Evolutionary conservation across 1,139 yeast species (phyloP), one percentile per base, ranked within the genome.

Genomic region (Protomyces inouyei): DNA sequence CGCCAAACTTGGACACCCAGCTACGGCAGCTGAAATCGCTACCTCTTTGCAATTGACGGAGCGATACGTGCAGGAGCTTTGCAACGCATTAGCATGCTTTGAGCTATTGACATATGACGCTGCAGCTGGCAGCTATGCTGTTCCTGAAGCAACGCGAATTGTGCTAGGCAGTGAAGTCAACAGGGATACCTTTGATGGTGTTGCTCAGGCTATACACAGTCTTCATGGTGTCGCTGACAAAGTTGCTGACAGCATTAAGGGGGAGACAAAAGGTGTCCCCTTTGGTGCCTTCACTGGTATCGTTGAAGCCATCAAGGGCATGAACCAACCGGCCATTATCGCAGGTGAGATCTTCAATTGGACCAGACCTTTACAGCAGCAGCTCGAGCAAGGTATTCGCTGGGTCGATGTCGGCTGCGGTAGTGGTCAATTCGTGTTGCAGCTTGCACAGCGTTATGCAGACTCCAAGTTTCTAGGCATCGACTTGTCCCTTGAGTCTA

Each of bases 401-500:
- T 25, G 53, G 37, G 37, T 51, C 37, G 53, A 51, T 23, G 23
- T 51, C 23, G 53, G 53, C 53, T 51, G 53, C 23, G 53, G 53
- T 14, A 21, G 35, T 9, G 53, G 53, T 14, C 37, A 25, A 8
- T 14, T 32, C 16, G 35, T 25, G 18, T 18, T 51, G 36, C 37
- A 28, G 18, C 16, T 51, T 14, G 53, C 53, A 16, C 10, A 25
- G 12, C 35, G 37, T 14, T 51, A 28, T 23, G 36, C 53, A 14
- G 16, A 21, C 10, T 25, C 37, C 5, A 28, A 21, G 6, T 51
- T 51, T 23, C 21, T 28, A 12, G 53, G 53, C 32, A 28, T 51
- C 25, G 53, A 51, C 36, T 14, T 51, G 10, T 51, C 53, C 28
- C 3, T 9, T 10, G 53, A 32, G 35, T 51, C 53, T 5, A 51